Percentiles rank a stretch among this genome's conserved stretches.
Evolutionary conservation across 106 monocot species (phyloP).

Genomic region (Apostasia shenzhenica): DNA sequence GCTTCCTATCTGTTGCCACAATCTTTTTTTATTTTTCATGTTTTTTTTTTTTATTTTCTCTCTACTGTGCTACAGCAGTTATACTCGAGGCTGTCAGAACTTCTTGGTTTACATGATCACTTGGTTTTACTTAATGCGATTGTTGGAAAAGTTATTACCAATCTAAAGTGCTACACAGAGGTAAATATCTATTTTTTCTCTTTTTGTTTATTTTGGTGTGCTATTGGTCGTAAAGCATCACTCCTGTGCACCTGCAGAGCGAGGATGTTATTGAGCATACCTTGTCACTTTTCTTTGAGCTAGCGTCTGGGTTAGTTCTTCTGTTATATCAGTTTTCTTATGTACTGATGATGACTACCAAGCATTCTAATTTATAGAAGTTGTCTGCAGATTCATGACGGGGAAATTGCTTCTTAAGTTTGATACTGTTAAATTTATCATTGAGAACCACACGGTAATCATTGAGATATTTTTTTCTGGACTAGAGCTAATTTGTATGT

Average conservation of each 20-base stretch:
- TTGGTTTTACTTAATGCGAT: slow-evolving; percentile 91
- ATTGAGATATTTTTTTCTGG: neutral
- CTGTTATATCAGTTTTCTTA: neutral
- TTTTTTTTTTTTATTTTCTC: slow-evolving; percentile 6
- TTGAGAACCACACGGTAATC: slow-evolving; percentile 79
- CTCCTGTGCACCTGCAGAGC: slow-evolving; percentile 40
- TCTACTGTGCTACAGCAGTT: slow-evolving; percentile 62
- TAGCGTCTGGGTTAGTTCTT: slow-evolving; percentile 81
- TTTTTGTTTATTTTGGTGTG: slow-evolving; percentile 4
- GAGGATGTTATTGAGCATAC: slow-evolving; percentile 95
- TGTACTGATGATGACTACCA: neutral
- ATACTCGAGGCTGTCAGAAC: slow-evolving; percentile 85
- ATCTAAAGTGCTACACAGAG: slow-evolving; percentile 91
- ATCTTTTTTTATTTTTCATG: slow-evolving; percentile 4
- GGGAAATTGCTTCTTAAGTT: slow-evolving; percentile 97
- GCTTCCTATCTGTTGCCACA: neutral
- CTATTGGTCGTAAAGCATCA: slow-evolving; percentile 10
- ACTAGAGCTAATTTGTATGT: neutral
- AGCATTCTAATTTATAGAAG: slow-evolving; percentile 12
- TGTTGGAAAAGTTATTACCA: slow-evolving; percentile 90
- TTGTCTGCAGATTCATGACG: slow-evolving; percentile 87
- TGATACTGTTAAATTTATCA: slow-evolving; percentile 86
- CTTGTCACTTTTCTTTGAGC: slow-evolving; percentile 78
- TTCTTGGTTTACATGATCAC: slow-evolving; percentile 96
- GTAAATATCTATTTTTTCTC: slow-evolving; percentile 27